Base-by-base conservation (phyloP, 306 rosid genomes). In the Citrullus amarus region DNA sequence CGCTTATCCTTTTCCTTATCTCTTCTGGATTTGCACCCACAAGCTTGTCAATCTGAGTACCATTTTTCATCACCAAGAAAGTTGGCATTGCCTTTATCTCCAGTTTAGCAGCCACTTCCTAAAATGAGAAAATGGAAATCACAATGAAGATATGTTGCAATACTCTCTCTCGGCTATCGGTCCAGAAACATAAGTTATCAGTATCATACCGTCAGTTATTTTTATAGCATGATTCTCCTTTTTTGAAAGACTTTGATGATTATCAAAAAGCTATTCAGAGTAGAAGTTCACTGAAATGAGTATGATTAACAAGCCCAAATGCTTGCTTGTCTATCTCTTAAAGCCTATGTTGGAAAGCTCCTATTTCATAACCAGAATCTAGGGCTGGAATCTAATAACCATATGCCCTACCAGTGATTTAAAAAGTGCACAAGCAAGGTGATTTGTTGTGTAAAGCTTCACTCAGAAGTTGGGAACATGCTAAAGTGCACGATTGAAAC, bases 11-110 rank as follows among this genome's bases (percentile, higher is more conserved):
- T 86, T 89, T 95, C 97, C 85, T 91, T 67, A 92, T 79, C 96
- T 91, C 99, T 62, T 95, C 97, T 4, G 97, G 93, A 84, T 95
- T 91, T 48, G 99, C 99, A 88, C 97, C 99, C 78, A 95, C 89
- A 17, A 92, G 46, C 85, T 86, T 95, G 55, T 90, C 97, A 38
- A 78, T 61, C 17, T 74, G 77, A 81, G 54, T 79, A 72, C 96
- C 93, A 18, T 83, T 85, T 81, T 79, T 95, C 78, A 92, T 65
- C 79, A 95, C 38, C 88, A 87, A 9, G 83, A 95, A 95, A 5
- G 98, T 94, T 32, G 97, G 98, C 98, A 94, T 94, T 18, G 97
- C 98, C 85, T 86, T 92, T 82, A 94, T 55, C 57, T 85, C 91
- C 86, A 90, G 56, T 67, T 59, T 90, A 44, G 86, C 79, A 16